Base-by-base conservation (phyloP, 192 early-diverging fungal species). In the Coemansia sp. region DNA sequence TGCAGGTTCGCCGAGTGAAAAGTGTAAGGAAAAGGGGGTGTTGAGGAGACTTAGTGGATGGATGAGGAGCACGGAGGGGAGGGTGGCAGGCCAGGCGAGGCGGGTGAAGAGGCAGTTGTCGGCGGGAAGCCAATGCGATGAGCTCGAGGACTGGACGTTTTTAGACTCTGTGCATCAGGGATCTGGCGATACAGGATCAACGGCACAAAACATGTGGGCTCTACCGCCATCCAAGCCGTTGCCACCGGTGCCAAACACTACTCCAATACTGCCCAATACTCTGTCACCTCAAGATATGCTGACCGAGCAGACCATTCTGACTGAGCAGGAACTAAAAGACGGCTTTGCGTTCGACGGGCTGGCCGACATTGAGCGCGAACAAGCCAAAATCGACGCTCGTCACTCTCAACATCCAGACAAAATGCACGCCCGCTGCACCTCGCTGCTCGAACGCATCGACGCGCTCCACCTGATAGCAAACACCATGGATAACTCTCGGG, bases 401-500 rank as follows among this genome's bases (percentile, higher is more conserved):
- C 41, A 17, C 54, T 57, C 37, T 8, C 5, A 23, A 7, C 17
- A 9, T 23, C 47, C 14, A 58, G 19, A 0, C 43, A 12, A 3
- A 43, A 19, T 75, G 45, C 58, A 71, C 29, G 72, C 50, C 38
- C 59, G 61, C 39, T 70, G 66, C 52, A 38, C 61, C 38, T 73
- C 67, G 17, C 49, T 82, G 0, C 17, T 63, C n/a, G 53, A 73
- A 65, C 66, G 74, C 23, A n/a, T 82, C 8, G 64, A 73, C 11
- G 74, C 70, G 50, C 61, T 77, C 37, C 57, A 72, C 68, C 62
- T 82, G 41, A 82, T 82, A 23, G 56, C 71, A 45, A 82, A 82
- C 49, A 82, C 80, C 2, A 71, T 69, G 3, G 74, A 75, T 41
- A 82, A 82, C 65, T 73, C 80, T 17, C 73, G 80, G 14, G 70